phyloP scores from a whole-genome alignment of 306 rosid species.

The Gastrolobium bilobum region DNA sequence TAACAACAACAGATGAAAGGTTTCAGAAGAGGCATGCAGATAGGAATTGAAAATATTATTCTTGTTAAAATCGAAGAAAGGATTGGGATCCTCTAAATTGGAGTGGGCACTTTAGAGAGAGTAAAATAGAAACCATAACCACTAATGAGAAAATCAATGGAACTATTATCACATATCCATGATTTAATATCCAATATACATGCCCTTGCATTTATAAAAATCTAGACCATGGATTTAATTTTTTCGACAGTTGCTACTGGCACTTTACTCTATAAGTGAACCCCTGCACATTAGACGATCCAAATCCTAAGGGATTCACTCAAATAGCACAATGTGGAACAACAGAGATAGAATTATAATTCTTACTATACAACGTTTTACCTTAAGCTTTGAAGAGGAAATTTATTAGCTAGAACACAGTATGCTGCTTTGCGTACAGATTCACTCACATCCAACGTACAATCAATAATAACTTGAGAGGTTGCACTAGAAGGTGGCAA shows the following conservation, averaged over 20 bases:
- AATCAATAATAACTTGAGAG: slow-evolving; percentile 81
- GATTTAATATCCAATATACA: slow-evolving; percentile 18
- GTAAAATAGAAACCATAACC: not conserved
- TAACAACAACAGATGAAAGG: not conserved
- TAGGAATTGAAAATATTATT: slow-evolving; percentile 10
- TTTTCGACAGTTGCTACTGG: slow-evolving; percentile 7
- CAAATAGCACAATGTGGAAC: not conserved
- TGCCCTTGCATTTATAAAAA: not conserved
- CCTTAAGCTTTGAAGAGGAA: slow-evolving; percentile 99
- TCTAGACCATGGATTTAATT: not conserved
- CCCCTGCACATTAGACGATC: slow-evolving; percentile 10
- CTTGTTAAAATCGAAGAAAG: slow-evolving; percentile 11
- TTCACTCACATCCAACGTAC: slow-evolving; percentile 92
- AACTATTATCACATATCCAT: not conserved
- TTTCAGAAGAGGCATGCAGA: slow-evolving; percentile 4
- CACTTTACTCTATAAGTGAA: not conserved
- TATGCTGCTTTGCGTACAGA: slow-evolving; percentile 90
- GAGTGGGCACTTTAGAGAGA: not conserved
- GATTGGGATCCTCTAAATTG: slow-evolving; percentile 20
- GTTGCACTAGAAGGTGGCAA: slow-evolving; percentile 89
- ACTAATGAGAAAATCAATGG: not conserved
- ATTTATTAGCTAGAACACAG: slow-evolving; percentile 85
- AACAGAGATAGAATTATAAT: slow-evolving; percentile 22
- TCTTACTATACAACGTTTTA: slow-evolving; percentile 45
- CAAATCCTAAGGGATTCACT: not conserved